A percentile compares a stretch with the other conserved stretches of the same genome.
These are phyloP conservation scores for Blastobotrys illinoisensis DNA, from an alignment of 1,139 yeast species.

Conservation along the genomic window DNA sequence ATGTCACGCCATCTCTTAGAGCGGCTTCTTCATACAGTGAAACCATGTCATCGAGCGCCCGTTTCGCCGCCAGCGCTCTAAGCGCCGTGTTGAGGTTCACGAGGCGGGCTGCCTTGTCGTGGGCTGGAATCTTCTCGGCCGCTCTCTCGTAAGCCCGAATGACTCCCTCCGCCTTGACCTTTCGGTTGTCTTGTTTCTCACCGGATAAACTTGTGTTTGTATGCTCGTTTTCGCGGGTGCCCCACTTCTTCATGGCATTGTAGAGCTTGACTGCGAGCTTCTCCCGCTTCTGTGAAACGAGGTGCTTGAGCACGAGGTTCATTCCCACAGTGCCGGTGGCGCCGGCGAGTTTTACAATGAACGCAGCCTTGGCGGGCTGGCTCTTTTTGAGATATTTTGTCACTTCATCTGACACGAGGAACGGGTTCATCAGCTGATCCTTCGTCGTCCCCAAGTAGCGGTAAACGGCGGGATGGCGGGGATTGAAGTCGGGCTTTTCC, in stretches of 20 bases:
- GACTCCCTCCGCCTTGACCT: conserved; percentile 9
- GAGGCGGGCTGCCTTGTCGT: conserved; percentile 5
- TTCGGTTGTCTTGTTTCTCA: conserved; percentile 1
- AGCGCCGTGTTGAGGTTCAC: conserved; percentile 16
- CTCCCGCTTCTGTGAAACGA: conserved; percentile 7
- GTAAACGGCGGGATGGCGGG: conserved; percentile 19
- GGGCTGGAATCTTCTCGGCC: conserved; percentile 2
- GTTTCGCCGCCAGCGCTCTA: conserved; percentile 10
- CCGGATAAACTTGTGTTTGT: conserved; percentile 11
- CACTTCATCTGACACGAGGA: conserved; percentile 18
- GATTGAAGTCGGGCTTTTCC: conserved; percentile 16
- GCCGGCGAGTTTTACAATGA: conserved; percentile 19
- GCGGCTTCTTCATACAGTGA: conserved; percentile 13
- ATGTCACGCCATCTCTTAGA: conserved; percentile 14
- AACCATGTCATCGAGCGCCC: conserved; percentile 9
- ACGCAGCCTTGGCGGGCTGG: conserved; percentile 17
- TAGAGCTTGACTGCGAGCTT: conserved; percentile 9
- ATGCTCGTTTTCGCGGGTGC: conserved; percentile 16
- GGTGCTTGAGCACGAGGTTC: conserved; percentile 18
- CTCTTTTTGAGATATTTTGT: conserved; percentile 15
- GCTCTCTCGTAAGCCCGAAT: conserved; percentile 10
- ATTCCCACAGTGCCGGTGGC: conserved; percentile 21
- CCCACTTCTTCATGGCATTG: conserved; percentile 18
- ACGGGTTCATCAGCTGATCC: conserved; percentile 17
- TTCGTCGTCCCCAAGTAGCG: conserved; percentile 18